These are phyloP conservation scores for Funneliformis geosporum DNA, from an alignment of 192 early-diverging fungal species.

Conservation along the genomic window DNA sequence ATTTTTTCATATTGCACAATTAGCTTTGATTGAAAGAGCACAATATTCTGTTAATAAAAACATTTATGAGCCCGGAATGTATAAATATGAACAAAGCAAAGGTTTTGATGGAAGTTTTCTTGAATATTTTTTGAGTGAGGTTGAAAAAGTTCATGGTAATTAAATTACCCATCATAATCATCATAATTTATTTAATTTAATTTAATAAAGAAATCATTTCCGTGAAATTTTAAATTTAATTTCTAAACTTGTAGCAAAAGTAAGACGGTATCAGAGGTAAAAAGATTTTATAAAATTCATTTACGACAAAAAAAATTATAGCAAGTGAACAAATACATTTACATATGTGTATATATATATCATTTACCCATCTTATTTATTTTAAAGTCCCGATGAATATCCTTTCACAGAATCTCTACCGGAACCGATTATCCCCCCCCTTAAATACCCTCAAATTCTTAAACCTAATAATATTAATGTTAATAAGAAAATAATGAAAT, in stretches of 20 bases:
- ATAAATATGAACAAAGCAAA: conserved; percentile 60
- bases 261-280: conserved; percentile 73
- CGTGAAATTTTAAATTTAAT: not conserved
- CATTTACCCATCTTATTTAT: conserved; percentile 29
- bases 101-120: conserved; percentile 79
- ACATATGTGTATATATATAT: not conserved
- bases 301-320: no score
- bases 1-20: conserved; percentile 18
- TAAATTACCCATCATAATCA: not conserved
- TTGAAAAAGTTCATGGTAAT: conserved; percentile 88
- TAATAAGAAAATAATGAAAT: conserved; percentile 79
- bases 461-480: conserved; percentile 82
- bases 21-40: conserved; percentile 91
- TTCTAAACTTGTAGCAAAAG: conserved; percentile 55
- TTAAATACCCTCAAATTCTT: conserved; percentile 78
- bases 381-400: conserved; percentile 87
- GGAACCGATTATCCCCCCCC: conserved; percentile 80
- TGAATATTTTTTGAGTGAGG: conserved; percentile 87
- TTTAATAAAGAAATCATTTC: not conserved
- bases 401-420: conserved; percentile 85
- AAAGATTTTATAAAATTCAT: not conserved
- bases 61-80: conserved; percentile 76
- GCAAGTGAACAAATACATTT: no score
- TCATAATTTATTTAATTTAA: not conserved
- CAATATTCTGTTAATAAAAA: conserved; percentile 84